phyloP scores from a whole-genome alignment of 1,284 basidiomycete species.

The Heliocybe sulcata region DNA sequence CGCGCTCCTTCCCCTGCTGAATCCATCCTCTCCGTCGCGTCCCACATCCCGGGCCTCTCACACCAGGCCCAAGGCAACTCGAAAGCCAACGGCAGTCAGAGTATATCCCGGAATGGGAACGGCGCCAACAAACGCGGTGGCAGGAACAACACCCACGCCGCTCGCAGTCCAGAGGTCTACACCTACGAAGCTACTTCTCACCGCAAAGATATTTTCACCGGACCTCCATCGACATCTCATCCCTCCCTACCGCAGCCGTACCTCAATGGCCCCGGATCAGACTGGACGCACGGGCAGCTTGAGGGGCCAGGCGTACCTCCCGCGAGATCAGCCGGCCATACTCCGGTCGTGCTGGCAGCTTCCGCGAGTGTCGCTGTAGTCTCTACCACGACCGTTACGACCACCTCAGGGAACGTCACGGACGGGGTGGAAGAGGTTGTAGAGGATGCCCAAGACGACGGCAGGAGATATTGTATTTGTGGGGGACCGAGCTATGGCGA shows the following conservation, averaged over 20 bases:
- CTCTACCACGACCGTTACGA: constrained; percentile 1
- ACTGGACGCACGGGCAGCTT: constrained; percentile 48
- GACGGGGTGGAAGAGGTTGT: constrained; percentile 28
- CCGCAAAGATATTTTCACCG: constrained; percentile 26
- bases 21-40: constrained; percentile 61
- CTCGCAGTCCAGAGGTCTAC: constrained; percentile 3
- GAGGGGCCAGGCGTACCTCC: constrained; percentile 73
- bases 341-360: constrained; percentile 12
- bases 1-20: constrained; percentile 65
- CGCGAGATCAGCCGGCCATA: constrained; percentile 32
- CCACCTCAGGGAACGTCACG: constrained; percentile 8
- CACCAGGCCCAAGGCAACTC: constrained; percentile 16
- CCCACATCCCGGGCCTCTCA: constrained; percentile 30
- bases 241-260: constrained; percentile 34
- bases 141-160: constrained; percentile 18
- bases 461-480: constrained; percentile 84
- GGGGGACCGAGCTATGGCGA: constrained; percentile 84
- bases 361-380: constrained; percentile 15
- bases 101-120: constrained; percentile 17
- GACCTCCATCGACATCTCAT: constrained; percentile 32
- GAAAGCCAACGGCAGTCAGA: constrained; percentile 9
- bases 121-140: constrained; percentile 16
- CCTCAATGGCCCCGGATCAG: constrained; percentile 12
- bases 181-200: constrained; percentile 5
- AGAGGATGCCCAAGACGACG: constrained; percentile 60